Conservation (phyloP, 1,139 yeast species). For the Diutina sp. region DNA sequence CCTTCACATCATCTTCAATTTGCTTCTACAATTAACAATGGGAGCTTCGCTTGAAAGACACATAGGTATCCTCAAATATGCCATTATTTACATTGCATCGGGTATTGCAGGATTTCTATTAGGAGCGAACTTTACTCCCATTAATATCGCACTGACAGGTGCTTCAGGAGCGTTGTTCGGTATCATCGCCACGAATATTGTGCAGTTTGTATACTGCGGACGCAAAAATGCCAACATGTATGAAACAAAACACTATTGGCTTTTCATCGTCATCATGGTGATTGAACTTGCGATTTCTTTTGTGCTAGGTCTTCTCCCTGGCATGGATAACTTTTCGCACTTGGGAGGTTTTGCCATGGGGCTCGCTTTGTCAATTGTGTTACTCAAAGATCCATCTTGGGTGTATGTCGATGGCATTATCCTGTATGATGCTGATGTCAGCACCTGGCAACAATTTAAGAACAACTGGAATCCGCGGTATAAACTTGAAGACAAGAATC, state of each 20-base stretch:
- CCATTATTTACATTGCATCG: constrained; percentile 43
- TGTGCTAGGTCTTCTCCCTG: constrained; percentile 59
- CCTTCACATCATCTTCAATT: constrained; percentile 53
- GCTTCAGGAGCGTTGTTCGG: constrained; percentile 73
- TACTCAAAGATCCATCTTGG: constrained; percentile 50
- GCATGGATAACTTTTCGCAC: constrained; percentile 66
- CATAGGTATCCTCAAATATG: constrained; percentile 45
- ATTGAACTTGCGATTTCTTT: constrained; percentile 48
- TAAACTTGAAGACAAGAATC: constrained; percentile 22
- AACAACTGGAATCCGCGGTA: constrained; percentile 31
- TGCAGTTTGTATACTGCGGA: constrained; percentile 47
- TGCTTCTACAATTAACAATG: constrained; percentile 46
- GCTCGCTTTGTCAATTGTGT: constrained; percentile 32
- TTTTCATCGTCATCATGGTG: constrained; percentile 35
- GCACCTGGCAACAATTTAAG: constrained; percentile 28
- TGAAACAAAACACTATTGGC: constrained; percentile 27
- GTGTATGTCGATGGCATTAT: constrained; percentile 30
- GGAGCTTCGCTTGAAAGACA: constrained; percentile 51
- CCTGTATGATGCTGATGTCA: constrained; percentile 21
- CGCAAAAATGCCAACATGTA: constrained; percentile 31
- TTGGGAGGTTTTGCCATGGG: constrained; percentile 70
- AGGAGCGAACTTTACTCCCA: constrained; percentile 63
- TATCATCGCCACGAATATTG: constrained; percentile 47
- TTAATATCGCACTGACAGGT: constrained; percentile 60
- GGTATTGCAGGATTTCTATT: constrained; percentile 60